phyloP scores from a whole-genome alignment of 2,329 filamentous ascomycete species.

The Chaetomium strumarium region DNA sequence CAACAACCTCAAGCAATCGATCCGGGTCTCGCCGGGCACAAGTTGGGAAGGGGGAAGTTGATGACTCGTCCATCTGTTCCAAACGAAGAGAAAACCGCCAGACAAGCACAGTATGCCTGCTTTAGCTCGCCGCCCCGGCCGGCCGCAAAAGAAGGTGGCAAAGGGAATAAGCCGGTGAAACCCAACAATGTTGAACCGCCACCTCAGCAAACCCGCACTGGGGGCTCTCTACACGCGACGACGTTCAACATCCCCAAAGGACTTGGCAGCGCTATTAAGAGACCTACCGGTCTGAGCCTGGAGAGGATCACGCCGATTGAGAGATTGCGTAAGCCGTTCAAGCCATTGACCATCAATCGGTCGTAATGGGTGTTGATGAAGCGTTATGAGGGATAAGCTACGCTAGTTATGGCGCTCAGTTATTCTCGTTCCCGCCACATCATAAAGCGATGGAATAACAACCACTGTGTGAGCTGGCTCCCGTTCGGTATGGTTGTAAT shows the following conservation, averaged over 20 bases:
- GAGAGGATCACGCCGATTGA: conserved; percentile 45
- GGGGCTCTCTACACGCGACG: conserved; percentile 46
- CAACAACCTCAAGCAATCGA: conserved; percentile 9
- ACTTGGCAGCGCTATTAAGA: conserved; percentile 33
- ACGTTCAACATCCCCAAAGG: conserved; percentile 38
- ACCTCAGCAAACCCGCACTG: conserved; percentile 35
- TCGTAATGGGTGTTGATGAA: conserved; percentile 10
- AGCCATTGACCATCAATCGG: conserved; percentile 48
- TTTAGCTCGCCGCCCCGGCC: conserved; percentile 48
- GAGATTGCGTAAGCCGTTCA: conserved; percentile 49
- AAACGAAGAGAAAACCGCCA: conserved; percentile 23
- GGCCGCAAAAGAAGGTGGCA: conserved; percentile 14
- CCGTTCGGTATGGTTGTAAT: no score
- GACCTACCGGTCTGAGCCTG: conserved; percentile 37
- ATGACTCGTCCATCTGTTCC: conserved; percentile 30
- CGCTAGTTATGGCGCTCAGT: background rate
- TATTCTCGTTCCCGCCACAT: no score
- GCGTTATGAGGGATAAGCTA: background rate
- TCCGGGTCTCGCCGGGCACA: conserved; percentile 35
- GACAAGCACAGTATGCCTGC: conserved; percentile 45
- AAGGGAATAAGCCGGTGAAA: conserved; percentile 19
- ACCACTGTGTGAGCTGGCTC: no score
- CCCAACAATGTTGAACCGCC: conserved; percentile 27
- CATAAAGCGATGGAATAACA: no score
- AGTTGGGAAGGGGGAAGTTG: conserved; percentile 35